These are phyloP conservation scores for Nigrospora osmanthi DNA, from an alignment of 2,329 filamentous ascomycete genomes.

Conservation along the genomic window DNA sequence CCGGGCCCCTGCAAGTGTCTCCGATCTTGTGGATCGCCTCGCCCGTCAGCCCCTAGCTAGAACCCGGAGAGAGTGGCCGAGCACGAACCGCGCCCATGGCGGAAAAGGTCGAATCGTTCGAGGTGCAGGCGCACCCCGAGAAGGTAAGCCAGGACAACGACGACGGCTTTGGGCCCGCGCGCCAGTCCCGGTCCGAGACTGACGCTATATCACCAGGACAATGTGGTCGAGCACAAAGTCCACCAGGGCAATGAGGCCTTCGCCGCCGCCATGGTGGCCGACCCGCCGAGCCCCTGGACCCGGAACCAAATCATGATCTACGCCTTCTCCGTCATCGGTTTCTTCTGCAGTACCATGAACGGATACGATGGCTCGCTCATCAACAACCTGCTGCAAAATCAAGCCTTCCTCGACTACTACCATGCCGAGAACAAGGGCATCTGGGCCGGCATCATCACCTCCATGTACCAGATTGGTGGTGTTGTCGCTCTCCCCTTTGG, in stretches of 20 bases:
- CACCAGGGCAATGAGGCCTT: constrained; percentile 45
- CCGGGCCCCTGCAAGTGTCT: too few relatives aligned
- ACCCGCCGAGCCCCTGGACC: constrained; percentile 36
- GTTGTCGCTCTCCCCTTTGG: constrained; percentile 37
- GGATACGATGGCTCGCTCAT: constrained; percentile 44
- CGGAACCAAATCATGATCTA: constrained; percentile 31
- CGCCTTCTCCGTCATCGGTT: constrained; percentile 34
- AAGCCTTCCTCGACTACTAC: constrained; percentile 30
- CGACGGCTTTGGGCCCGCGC: too few relatives aligned
- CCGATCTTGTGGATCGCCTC: too few relatives aligned
- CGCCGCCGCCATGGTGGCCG: constrained; percentile 46
- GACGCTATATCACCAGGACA: too few relatives aligned
- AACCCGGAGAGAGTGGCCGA: too few relatives aligned
- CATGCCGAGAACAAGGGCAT: constrained; percentile 32
- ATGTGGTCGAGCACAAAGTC: constrained; percentile 28
- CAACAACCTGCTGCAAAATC: constrained; percentile 37
- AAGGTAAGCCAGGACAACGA: too few relatives aligned
- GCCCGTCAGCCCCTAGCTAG: too few relatives aligned
- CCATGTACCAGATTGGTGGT: constrained; percentile 40
- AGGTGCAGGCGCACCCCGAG: too few relatives aligned
- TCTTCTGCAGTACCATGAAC: constrained; percentile 44
- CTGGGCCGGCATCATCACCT: constrained; percentile 40
- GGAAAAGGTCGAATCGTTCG: too few relatives aligned
- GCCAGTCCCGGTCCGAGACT: too few relatives aligned
- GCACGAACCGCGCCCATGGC: too few relatives aligned